Evolutionary conservation across 179 eudicot genomes (phyloP).

Genomic region (Pouteria campechiana): DNA sequence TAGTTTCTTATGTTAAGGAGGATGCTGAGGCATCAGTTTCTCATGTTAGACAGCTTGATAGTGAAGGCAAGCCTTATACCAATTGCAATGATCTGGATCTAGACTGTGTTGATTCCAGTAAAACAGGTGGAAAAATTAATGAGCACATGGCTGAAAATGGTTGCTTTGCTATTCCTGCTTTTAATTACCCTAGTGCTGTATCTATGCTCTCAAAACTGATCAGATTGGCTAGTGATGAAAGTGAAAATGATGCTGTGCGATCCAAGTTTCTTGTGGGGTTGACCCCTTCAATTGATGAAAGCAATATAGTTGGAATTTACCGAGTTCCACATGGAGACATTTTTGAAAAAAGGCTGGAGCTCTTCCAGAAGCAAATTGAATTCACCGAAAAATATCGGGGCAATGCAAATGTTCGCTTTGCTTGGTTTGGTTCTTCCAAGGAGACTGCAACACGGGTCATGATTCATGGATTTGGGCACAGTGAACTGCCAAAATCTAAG

Average conservation of each 20-base stretch:
- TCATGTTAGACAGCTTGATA: too few species aligned
- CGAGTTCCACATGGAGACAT: constrained; percentile 25
- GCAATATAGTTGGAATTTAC: too few species aligned
- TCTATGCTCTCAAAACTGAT: too few species aligned
- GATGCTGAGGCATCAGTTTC: too few species aligned
- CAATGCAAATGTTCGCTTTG: constrained; percentile 60
- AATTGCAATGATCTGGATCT: constrained; percentile 18
- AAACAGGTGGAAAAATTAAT: constrained; percentile 27
- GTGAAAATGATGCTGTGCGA: constrained; percentile 31
- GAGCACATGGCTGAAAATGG: constrained; percentile 27
- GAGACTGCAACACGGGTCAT: constrained; percentile 35
- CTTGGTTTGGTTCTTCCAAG: constrained; percentile 74
- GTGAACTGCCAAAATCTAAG: constrained; percentile 31
- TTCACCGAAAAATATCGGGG: constrained; percentile 60
- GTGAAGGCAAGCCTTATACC: constrained; percentile 15
- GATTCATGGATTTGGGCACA: constrained; percentile 56
- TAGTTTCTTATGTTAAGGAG: constrained; percentile 36
- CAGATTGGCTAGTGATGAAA: constrained; percentile 9
- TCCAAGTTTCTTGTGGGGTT: constrained; percentile 38
- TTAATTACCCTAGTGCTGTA: too few species aligned
- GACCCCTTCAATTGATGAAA: constrained; percentile 14
- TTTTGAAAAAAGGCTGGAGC: constrained; percentile 41
- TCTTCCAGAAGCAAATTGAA: constrained; percentile 79
- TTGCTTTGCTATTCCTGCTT: too few species aligned
- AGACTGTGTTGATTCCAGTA: constrained; percentile 25